Conservation (phyloP, 1,139 yeast genomes). For the Wickerhamiella infanticola region DNA sequence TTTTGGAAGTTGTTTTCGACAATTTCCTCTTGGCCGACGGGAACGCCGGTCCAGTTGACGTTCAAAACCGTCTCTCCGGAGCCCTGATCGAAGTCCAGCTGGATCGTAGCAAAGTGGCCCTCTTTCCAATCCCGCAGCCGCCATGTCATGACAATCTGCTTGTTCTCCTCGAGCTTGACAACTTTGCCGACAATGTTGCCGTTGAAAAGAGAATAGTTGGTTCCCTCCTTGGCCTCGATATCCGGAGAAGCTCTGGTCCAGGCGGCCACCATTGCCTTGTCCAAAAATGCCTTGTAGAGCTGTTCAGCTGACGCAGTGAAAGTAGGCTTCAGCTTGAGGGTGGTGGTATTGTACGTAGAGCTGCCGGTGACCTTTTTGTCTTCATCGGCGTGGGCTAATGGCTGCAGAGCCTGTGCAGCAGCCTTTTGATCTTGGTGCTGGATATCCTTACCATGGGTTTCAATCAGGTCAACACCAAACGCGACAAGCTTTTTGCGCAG, state of each 20-base stretch:
- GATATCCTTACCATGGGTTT: slow-evolving; percentile 67
- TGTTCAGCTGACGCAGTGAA: slow-evolving; percentile 85
- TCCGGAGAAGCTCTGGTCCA: slow-evolving; percentile 76
- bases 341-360: slow-evolving; percentile 52
- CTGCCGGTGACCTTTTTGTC: slow-evolving; percentile 30
- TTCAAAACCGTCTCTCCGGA: slow-evolving; percentile 67
- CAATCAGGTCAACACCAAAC: slow-evolving; percentile 67
- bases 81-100: slow-evolving; percentile 56
- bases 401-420: slow-evolving; percentile 14
- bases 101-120: slow-evolving; percentile 61
- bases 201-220: slow-evolving; percentile 59
- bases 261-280: slow-evolving; percentile 62
- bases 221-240: slow-evolving; percentile 46
- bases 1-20: slow-evolving; percentile 77
- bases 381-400: slow-evolving; percentile 10
- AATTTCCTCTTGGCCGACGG: slow-evolving; percentile 91
- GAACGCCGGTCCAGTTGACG: slow-evolving; percentile 77
- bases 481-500: slow-evolving; percentile 41
- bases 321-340: slow-evolving; percentile 58
- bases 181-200: slow-evolving; percentile 75
- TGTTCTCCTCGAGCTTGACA: slow-evolving; percentile 40
- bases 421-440: slow-evolving; percentile 38
- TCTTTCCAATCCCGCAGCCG: slow-evolving; percentile 76
- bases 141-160: slow-evolving; percentile 63
- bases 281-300: slow-evolving; percentile 58